Evolutionary conservation across 768 basidiomycete species (phyloP).

Genomic region (Mycena crocata): DNA sequence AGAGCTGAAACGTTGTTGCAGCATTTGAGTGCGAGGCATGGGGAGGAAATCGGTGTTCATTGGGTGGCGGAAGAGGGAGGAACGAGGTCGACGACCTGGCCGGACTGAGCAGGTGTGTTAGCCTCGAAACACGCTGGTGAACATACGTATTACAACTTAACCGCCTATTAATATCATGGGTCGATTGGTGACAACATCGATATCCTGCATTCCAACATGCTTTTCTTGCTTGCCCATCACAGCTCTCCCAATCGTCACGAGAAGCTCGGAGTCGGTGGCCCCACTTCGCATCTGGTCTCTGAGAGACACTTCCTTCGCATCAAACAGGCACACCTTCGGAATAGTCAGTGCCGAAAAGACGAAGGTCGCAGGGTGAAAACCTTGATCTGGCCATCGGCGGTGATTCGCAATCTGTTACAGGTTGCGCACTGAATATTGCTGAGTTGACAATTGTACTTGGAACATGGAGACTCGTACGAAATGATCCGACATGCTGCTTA

Average conservation of each 20-base stretch:
- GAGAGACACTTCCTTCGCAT: conserved; percentile 85
- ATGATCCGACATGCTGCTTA: conserved; percentile 94
- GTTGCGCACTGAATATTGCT: conserved; percentile 63
- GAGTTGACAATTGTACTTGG: not conserved
- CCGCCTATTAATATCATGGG: conserved; percentile 96
- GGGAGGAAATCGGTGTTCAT: conserved; percentile 10
- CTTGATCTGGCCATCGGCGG: conserved; percentile 94
- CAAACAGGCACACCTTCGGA: conserved; percentile 85
- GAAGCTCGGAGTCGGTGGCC: conserved; percentile 71
- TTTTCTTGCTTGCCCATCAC: conserved; percentile 81
- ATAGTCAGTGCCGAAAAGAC: conserved; percentile 5
- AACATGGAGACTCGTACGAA: conserved; percentile 51
- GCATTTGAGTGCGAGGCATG: not conserved
- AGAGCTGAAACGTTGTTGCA: conserved; percentile 30
- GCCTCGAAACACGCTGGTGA: not conserved
- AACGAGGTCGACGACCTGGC: not conserved
- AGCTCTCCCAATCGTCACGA: conserved; percentile 70
- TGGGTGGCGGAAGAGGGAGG: not conserved
- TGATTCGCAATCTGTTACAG: conserved; percentile 86
- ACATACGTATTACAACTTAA: conserved; percentile 63
- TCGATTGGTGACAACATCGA: conserved; percentile 80
- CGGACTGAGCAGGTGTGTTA: not conserved
- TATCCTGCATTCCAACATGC: conserved; percentile 86
- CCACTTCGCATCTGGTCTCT: conserved; percentile 78
- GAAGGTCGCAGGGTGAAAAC: conserved; percentile 45